Percentiles rank a stretch among this genome's conserved stretches.
Evolutionary conservation across 2,329 filamentous ascomycete genomes (phyloP).

Genomic region (Cladosporium velox): DNA sequence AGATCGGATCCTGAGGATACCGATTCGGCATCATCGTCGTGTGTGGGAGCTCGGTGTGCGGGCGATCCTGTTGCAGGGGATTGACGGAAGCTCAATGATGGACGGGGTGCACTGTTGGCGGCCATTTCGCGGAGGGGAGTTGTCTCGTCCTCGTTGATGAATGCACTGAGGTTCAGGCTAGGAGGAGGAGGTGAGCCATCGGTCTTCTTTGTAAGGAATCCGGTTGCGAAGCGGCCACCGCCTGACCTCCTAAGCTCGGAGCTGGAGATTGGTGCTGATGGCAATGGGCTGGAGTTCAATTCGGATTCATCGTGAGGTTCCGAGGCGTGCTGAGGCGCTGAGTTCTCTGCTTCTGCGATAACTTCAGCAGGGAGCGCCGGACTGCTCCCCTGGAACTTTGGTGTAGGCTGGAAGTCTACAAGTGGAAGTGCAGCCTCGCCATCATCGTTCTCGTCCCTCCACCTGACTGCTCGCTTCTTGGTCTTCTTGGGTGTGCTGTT

Average conservation of each 20-base stretch:
- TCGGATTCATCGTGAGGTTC: background rate
- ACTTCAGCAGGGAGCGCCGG: constrained; percentile 54
- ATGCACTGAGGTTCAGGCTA: constrained; percentile 59
- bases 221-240: constrained; percentile 75
- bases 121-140: constrained; percentile 51
- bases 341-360: constrained; percentile 29
- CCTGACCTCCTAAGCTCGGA: constrained; percentile 56
- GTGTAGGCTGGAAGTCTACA: constrained; percentile 89
- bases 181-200: constrained; percentile 59
- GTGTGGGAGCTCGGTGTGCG: constrained; percentile 20
- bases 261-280: constrained; percentile 58
- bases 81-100: constrained; percentile 45
- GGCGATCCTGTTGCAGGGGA: constrained; percentile 31
- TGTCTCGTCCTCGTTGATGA: constrained; percentile 56
- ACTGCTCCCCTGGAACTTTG: constrained; percentile 56
- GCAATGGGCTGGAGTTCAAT: constrained; percentile 58
- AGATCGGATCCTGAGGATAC: constrained; percentile 29
- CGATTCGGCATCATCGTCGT: constrained; percentile 39
- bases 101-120: constrained; percentile 43
- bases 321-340: background rate
- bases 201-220: constrained; percentile 72
- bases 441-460: constrained; percentile 88
- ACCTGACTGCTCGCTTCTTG: constrained; percentile 78
- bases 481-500: constrained; percentile 69
- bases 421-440: constrained; percentile 59